Evolutionary conservation across 2,329 filamentous ascomycete species (phyloP).

Genomic region (Macrophomina tecta): DNA sequence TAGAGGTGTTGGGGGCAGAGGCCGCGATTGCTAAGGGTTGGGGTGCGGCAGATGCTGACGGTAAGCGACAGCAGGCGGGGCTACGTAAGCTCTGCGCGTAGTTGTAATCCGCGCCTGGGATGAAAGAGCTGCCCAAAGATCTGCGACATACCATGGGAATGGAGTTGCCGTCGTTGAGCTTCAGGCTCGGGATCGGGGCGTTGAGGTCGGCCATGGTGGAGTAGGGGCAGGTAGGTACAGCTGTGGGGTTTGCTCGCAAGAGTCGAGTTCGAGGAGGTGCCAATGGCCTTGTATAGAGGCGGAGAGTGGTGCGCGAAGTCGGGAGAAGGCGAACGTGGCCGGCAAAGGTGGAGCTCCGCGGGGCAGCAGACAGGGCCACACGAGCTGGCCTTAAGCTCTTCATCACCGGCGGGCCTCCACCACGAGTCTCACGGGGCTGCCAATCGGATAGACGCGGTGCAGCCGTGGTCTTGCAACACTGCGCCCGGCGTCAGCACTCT

Average conservation of each 20-base stretch:
- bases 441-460: neutral
- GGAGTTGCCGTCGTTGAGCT: constrained; percentile 74
- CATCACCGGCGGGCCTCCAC: neutral
- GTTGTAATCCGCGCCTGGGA: neutral
- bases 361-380: neutral
- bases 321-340: neutral
- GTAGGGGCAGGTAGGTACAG: neutral
- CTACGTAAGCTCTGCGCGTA: neutral
- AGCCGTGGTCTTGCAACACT: neutral
- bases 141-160: constrained; percentile 66
- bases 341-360: constrained; percentile 9
- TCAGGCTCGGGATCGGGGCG: constrained; percentile 63
- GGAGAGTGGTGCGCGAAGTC: neutral
- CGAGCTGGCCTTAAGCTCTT: neutral
- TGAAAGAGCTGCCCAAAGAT: neutral
- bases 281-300: neutral
- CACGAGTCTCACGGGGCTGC: neutral
- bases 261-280: neutral
- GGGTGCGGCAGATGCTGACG: neutral
- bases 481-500: neutral
- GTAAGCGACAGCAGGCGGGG: neutral
- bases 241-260: neutral
- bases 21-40: constrained; percentile 5
- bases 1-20: no score
- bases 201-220: constrained; percentile 49